Evolutionary conservation across 148 eudicot genomes (phyloP).

Genomic region (Camellia lanceoleosa): DNA sequence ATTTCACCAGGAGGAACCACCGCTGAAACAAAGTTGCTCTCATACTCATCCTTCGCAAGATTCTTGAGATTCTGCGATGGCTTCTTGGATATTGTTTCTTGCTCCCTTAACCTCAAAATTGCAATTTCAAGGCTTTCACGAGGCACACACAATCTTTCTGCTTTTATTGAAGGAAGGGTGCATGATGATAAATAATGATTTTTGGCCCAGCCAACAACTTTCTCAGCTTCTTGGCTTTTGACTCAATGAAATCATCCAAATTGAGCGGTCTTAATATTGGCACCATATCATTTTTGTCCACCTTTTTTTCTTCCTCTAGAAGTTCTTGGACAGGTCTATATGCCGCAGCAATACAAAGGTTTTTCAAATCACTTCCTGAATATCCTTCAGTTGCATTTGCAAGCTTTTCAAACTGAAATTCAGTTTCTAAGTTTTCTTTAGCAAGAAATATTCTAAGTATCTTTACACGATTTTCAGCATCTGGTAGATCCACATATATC

Average conservation of each 20-base stretch:
- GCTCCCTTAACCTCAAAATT: constrained; percentile 73
- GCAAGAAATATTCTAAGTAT: too few relatives aligned
- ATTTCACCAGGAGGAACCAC: constrained; percentile 97
- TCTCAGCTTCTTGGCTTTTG: constrained; percentile 99
- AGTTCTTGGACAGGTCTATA: too few relatives aligned
- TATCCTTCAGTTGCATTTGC: too few relatives aligned
- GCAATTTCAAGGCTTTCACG: constrained; percentile 86
- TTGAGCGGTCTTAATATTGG: too few relatives aligned
- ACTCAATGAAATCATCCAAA: too few relatives aligned
- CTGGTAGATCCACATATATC: constrained; percentile 93
- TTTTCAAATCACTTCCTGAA: too few relatives aligned
- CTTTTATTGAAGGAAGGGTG: constrained; percentile 62
- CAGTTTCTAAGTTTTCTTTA: too few relatives aligned
- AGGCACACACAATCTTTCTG: constrained; percentile 62
- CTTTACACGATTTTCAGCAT: constrained; percentile 77
- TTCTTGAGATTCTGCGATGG: constrained; percentile 82
- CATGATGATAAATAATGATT: constrained; percentile 82
- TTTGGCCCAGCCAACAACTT: constrained; percentile 97
- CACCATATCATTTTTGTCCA: too few relatives aligned
- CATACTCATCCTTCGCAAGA: constrained; percentile 98
- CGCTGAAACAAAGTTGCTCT: constrained; percentile 90
- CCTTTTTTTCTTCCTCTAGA: too few relatives aligned
- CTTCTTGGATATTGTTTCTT: constrained; percentile 68
- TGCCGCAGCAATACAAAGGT: too few relatives aligned
- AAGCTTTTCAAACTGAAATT: too few relatives aligned